phyloP scores from a whole-genome alignment of 139 green algal genomes.

The Raphidocelis subcapitata region DNA sequence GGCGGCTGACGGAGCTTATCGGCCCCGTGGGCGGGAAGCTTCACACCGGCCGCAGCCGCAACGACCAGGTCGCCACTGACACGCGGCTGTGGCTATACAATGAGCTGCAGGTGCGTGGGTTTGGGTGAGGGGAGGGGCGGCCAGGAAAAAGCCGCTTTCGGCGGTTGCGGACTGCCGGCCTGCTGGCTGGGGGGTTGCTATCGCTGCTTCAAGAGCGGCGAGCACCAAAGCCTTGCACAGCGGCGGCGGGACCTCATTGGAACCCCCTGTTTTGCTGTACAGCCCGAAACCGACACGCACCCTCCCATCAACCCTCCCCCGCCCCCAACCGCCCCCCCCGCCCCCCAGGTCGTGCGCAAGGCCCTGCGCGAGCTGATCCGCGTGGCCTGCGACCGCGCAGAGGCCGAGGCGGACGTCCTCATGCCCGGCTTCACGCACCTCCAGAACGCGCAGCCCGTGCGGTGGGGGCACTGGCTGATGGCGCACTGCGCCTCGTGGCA shows the following conservation, averaged over 20 bases:
- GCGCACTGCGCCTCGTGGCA: conserved; percentile 90
- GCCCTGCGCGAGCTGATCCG: conserved; percentile 81
- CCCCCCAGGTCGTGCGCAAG: conserved; percentile 46
- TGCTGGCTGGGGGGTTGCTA: no score
- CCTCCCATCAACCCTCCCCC: no score
- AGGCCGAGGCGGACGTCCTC: conserved; percentile 85
- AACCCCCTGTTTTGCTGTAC: no score
- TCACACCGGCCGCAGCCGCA: conserved; percentile 94
- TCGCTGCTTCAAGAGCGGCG: no score
- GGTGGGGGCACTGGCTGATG: conserved; percentile 96
- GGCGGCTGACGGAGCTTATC: conserved; percentile 88
- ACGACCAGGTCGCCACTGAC: conserved; percentile 99
- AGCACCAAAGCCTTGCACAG: no score
- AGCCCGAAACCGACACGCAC: no score
- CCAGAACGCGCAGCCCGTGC: conserved; percentile 93
- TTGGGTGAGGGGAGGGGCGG: no score
- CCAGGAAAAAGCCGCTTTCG: no score
- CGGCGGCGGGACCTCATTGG: no score
- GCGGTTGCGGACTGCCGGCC: no score
- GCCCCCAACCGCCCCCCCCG: no score
- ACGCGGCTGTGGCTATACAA: conserved; percentile 90
- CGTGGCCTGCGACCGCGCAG: conserved; percentile 75
- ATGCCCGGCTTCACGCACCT: conserved; percentile 98
- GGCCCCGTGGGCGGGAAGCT: conserved; percentile 94
- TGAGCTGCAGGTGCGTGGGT: conserved; percentile 42